Conservation (phyloP, 148 eudicot genomes). For the Spergularia marina region DNA sequence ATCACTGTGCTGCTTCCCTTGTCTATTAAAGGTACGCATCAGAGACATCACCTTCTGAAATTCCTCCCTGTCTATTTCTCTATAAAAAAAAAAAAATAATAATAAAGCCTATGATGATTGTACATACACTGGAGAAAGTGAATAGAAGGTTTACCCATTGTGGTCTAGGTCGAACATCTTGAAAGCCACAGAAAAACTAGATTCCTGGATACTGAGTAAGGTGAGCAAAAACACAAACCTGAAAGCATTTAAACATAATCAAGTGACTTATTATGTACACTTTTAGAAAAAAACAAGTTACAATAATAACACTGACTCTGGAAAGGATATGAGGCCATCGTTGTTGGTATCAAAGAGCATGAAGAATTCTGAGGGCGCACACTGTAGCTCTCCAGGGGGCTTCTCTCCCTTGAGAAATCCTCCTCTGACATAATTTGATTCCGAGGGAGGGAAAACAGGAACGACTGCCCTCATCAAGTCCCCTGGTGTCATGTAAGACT, state of each 20-base stretch:
- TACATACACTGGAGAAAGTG: no score
- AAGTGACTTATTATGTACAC: no score
- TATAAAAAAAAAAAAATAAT: no score
- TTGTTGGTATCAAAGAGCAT: conserved; percentile 83
- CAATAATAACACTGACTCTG: conserved; percentile 49
- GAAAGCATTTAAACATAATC: neutral
- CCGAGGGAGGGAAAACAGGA: conserved; percentile 84
- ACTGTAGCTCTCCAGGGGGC: conserved; percentile 51
- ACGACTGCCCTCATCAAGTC: conserved; percentile 91
- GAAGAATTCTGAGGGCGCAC: conserved; percentile 75
- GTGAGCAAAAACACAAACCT: conserved; percentile 70
- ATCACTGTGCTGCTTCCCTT: conserved; percentile 68
- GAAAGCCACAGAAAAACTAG: conserved; percentile 79
- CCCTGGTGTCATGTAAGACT: conserved; percentile 70
- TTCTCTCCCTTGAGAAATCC: conserved; percentile 67
- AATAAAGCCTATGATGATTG: no score
- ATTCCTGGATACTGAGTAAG: conserved; percentile 65
- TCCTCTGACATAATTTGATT: conserved; percentile 59
- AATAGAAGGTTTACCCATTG: no score
- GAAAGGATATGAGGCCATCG: conserved; percentile 85
- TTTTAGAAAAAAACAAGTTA: no score
- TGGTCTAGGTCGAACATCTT: conserved; percentile 81
- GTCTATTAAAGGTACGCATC: conserved; percentile 73
- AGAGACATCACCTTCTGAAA: conserved; percentile 83
- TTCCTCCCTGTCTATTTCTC: conserved; percentile 77